phyloP scores from a whole-genome alignment of 2,329 filamentous ascomycete genomes.

The Aspergillus floridensis region DNA sequence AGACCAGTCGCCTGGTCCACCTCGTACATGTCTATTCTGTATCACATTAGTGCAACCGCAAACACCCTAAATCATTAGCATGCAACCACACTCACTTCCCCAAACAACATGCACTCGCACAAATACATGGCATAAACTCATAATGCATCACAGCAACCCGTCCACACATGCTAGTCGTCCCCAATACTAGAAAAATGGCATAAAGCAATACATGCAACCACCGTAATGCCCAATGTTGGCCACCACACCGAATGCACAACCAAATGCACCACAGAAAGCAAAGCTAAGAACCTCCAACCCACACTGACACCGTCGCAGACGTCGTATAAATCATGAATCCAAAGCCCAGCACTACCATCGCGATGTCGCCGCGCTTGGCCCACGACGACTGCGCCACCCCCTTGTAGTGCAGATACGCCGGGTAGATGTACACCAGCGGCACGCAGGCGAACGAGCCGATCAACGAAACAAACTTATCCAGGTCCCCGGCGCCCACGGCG shows the following conservation, averaged over 20 bases:
- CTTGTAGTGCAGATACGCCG: slow-evolving; percentile 69
- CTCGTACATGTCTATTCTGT: background rate
- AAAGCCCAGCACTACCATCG: slow-evolving; percentile 61
- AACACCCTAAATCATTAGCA: background rate
- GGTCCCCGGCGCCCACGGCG: slow-evolving; percentile 82
- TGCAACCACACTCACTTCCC: background rate
- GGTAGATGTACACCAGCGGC: slow-evolving; percentile 92
- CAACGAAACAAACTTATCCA: slow-evolving; percentile 93
- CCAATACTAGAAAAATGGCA: no score
- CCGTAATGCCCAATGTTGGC: no score
- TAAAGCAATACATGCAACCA: background rate
- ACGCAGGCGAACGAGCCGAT: slow-evolving; percentile 97
- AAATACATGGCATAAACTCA: background rate
- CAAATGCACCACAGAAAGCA: no score
- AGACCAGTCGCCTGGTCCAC: background rate
- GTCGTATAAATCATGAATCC: slow-evolving; percentile 72
- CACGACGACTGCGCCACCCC: slow-evolving; percentile 59
- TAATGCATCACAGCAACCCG: background rate
- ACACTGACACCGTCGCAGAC: slow-evolving; percentile 53
- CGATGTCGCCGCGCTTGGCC: slow-evolving; percentile 59
- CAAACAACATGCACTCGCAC: background rate
- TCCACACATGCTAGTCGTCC: background rate
- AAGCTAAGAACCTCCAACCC: slow-evolving; percentile 16
- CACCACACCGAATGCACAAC: no score
- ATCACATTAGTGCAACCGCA: background rate